A percentile compares a stretch with the other conserved stretches of the same genome.
Evolutionary conservation across 1,284 basidiomycete species (phyloP).

Genomic region (Leccinum angustisporum): DNA sequence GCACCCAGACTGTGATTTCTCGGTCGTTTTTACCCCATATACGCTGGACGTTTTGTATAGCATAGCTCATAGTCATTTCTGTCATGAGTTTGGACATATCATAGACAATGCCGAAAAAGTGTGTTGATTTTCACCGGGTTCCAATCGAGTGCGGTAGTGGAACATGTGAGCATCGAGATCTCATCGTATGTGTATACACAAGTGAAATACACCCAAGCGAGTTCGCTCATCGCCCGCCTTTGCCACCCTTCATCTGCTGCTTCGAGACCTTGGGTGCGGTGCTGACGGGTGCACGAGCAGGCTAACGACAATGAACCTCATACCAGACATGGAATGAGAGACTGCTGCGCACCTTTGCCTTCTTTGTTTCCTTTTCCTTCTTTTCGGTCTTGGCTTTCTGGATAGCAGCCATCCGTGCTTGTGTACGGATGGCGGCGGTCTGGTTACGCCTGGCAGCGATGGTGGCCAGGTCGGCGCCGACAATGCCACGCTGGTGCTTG

Average conservation of each 20-base stretch:
- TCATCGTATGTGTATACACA: conserved; percentile 27
- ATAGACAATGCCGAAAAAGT: conserved; percentile 6
- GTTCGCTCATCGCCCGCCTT: conserved; percentile 56
- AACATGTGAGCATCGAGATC: conserved; percentile 16
- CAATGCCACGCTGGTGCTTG: conserved; percentile 98
- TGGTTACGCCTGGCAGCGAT: conserved; percentile 93
- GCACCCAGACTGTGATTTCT: conserved; percentile 37
- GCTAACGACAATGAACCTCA: conserved; percentile 34
- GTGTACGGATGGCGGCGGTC: conserved; percentile 82
- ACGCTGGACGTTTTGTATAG: background rate
- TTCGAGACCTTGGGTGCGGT: conserved; percentile 87
- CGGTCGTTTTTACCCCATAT: background rate
- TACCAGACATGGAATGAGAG: background rate
- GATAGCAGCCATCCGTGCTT: conserved; percentile 83
- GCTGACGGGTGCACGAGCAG: conserved; percentile 49
- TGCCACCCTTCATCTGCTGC: conserved; percentile 93
- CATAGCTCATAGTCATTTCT: background rate
- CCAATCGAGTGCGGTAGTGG: background rate
- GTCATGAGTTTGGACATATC: conserved; percentile 13
- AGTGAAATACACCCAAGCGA: conserved; percentile 3
- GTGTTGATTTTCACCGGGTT: background rate
- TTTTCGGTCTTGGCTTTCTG: conserved; percentile 92
- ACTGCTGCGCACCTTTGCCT: conserved; percentile 69
- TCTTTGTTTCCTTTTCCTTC: conserved; percentile 95
- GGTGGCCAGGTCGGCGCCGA: conserved; percentile 90